These are phyloP conservation scores for Whalleya microplaca DNA, from an alignment of 2,329 filamentous ascomycete species.

Conservation along the genomic window DNA sequence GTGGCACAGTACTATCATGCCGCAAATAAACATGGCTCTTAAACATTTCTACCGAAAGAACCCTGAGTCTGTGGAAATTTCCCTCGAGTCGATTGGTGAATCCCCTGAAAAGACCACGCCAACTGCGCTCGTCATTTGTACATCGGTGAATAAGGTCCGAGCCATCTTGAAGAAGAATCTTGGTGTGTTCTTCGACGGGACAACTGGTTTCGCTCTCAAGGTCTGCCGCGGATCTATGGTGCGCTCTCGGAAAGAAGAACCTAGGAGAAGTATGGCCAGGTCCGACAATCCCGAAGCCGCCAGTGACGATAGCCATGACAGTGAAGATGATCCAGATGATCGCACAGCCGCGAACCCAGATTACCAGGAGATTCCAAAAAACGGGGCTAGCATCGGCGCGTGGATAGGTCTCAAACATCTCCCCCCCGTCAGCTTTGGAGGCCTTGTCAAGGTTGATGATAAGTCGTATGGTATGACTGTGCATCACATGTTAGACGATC, in stretches of 20 bases:
- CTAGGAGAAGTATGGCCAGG: constrained; percentile 46
- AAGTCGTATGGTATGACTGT: constrained; percentile 93
- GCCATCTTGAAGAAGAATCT: constrained; percentile 72
- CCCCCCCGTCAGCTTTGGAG: constrained; percentile 89
- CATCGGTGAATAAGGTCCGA: constrained; percentile 73
- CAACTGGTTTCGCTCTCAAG: constrained; percentile 67
- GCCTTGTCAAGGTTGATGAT: constrained; percentile 82
- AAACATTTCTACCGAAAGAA: constrained; percentile 73
- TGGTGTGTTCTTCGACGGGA: constrained; percentile 65
- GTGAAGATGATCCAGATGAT: constrained; percentile 44
- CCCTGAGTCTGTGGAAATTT: constrained; percentile 77
- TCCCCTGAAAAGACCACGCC: constrained; percentile 67
- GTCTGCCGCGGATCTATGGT: constrained; percentile 72
- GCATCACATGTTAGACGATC: constrained; percentile 90
- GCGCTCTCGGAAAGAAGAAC: constrained; percentile 56
- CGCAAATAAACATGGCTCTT: constrained; percentile 72
- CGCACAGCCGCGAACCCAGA: constrained; percentile 65
- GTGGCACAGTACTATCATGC: constrained; percentile 74
- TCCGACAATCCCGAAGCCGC: constrained; percentile 29
- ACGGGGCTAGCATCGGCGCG: constrained; percentile 91
- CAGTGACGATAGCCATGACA: constrained; percentile 36
- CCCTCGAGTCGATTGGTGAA: constrained; percentile 74
- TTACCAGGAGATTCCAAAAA: constrained; percentile 78
- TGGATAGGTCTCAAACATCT: constrained; percentile 85
- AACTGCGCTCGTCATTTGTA: constrained; percentile 78